Conservation (phyloP, 106 monocot genomes). For the Apostasia shenzhenica region DNA sequence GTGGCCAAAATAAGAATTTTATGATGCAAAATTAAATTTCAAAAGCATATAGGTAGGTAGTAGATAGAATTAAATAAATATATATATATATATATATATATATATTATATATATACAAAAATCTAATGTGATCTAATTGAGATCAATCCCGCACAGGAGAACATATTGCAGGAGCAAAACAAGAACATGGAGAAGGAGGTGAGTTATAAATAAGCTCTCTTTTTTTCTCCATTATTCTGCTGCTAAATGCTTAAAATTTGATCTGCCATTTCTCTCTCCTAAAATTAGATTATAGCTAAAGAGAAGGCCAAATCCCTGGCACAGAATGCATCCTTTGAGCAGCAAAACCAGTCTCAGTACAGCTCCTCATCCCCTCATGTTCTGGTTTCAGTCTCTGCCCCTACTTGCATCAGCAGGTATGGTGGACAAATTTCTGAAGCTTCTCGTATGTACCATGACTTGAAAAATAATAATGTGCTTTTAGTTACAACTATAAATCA, state of each 20-base stretch:
- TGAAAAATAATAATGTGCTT: neutral
- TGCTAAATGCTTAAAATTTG: neutral
- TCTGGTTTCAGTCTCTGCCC: conserved; percentile 15
- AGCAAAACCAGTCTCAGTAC: conserved; percentile 13
- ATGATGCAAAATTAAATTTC: too few relatives aligned
- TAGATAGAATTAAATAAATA: too few relatives aligned
- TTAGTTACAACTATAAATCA: neutral
- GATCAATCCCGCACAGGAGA: conserved; percentile 29
- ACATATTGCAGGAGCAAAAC: conserved; percentile 34
- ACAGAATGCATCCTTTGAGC: conserved; percentile 21
- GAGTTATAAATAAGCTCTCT: neutral
- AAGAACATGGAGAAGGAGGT: conserved; percentile 43
- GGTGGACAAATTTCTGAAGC: neutral
- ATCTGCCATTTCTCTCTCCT: neutral
- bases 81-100: too few relatives aligned
- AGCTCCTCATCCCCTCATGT: conserved; percentile 22
- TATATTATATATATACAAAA: too few relatives aligned
- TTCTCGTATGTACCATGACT: neutral
- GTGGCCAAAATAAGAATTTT: too few relatives aligned
- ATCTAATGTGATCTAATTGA: too few relatives aligned
- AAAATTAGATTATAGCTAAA: conserved; percentile 28
- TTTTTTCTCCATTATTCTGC: too few relatives aligned
- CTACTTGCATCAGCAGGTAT: conserved; percentile 30
- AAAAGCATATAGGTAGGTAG: too few relatives aligned
- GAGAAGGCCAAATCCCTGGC: conserved; percentile 19